Evolutionary conservation across 768 basidiomycete genomes (phyloP).

Genomic region (Dictyophora rubrovolvata): DNA sequence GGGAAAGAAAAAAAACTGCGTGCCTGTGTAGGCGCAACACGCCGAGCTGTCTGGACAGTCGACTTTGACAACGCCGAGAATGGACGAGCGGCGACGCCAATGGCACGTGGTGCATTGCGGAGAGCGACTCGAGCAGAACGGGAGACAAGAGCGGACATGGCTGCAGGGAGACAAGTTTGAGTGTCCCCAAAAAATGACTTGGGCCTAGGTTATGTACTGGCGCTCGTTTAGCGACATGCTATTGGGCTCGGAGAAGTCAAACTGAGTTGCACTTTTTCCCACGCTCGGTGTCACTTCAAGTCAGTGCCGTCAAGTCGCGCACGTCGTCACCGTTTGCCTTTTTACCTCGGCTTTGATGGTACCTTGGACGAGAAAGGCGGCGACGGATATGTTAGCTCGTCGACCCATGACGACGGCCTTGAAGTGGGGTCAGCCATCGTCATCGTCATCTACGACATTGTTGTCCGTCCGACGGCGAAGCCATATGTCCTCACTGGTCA

Average conservation of each 20-base stretch:
- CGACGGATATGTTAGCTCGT: neutral
- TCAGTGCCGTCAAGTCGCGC: neutral
- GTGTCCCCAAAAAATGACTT: conserved; percentile 1
- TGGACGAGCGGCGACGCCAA: conserved; percentile 33
- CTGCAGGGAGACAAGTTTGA: neutral
- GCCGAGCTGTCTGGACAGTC: conserved; percentile 20
- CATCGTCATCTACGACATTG: neutral
- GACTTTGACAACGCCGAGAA: conserved; percentile 34
- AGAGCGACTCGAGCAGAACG: conserved; percentile 55
- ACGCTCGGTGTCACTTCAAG: neutral
- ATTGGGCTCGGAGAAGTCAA: too few relatives aligned
- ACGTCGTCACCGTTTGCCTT: neutral
- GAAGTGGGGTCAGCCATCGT: neutral
- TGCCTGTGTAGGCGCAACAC: conserved; percentile 29
- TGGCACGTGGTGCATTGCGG: conserved; percentile 48
- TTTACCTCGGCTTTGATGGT: neutral
- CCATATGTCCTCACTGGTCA: conserved; percentile 3
- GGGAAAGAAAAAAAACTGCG: conserved; percentile 20
- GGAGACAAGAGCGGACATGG: conserved; percentile 29
- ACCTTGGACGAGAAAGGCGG: neutral
- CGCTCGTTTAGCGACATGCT: neutral
- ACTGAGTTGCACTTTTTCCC: neutral
- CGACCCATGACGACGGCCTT: neutral
- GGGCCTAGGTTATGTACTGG: neutral
- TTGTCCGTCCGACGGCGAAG: neutral